phyloP scores from a whole-genome alignment of 257 asterid species.

The Euphrasia confusa region DNA sequence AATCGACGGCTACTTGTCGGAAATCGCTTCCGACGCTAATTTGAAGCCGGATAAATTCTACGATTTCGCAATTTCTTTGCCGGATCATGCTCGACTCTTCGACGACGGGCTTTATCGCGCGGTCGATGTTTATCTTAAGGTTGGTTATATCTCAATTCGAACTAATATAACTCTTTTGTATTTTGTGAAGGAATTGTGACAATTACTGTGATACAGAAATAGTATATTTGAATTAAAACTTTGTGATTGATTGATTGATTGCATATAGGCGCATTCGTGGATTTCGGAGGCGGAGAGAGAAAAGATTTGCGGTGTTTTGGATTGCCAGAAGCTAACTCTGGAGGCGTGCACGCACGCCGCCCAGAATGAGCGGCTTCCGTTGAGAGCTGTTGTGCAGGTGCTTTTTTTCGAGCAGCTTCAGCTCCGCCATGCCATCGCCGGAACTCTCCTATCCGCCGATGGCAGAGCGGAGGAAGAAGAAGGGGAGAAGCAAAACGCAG shows the following conservation, averaged over 20 bases:
- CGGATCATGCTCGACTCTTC: slow-evolving; percentile 75
- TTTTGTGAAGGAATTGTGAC: too few species aligned
- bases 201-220: too few species aligned
- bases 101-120: slow-evolving; percentile 98
- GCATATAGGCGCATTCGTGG: slow-evolving; percentile 78
- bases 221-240: neutral
- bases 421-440: slow-evolving; percentile 94
- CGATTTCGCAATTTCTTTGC: slow-evolving; percentile 69
- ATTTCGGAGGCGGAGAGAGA: slow-evolving; percentile 77
- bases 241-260: neutral
- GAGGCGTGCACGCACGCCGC: slow-evolving; percentile 99
- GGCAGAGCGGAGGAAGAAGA: slow-evolving; percentile 26
- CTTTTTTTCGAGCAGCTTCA: slow-evolving; percentile 96
- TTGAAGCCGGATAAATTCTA: slow-evolving; percentile 68
- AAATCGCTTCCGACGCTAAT: slow-evolving; percentile 91
- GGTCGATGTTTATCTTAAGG: slow-evolving; percentile 98
- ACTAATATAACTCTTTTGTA: too few species aligned
- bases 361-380: slow-evolving; percentile 91
- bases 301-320: slow-evolving; percentile 68
- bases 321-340: slow-evolving; percentile 85
- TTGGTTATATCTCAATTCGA: slow-evolving; percentile 1
- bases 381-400: slow-evolving; percentile 91
- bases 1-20: slow-evolving; percentile 95
- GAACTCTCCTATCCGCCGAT: slow-evolving; percentile 54
- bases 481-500: slow-evolving; percentile 16